Evolutionary conservation across 345 rosid genomes (phyloP), one percentile per base, ranked within the genome.

Genomic region (Corchorus olitorius): DNA sequence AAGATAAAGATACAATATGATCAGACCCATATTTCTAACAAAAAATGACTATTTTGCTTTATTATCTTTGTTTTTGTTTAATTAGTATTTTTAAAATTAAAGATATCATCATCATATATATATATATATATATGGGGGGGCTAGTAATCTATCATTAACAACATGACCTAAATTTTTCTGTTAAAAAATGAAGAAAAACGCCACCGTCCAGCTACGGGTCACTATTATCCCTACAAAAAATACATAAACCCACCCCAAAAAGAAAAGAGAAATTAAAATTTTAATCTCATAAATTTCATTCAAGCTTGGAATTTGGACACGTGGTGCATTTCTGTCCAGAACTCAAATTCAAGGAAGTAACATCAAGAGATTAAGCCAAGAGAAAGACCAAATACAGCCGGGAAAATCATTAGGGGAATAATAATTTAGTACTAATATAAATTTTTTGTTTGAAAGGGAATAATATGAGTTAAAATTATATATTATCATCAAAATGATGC

Each of bases 151-250:
- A 33, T 59, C 10, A 65, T 39, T 65, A 39, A 6, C 7, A 62
- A 33, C 45, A 65, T 59, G 64, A 59, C 64, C 16, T 3, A 27
- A 59, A 20, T 0, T 59, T 33, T 33, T 0, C 16, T 59, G 5
- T 22, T 15, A 64, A 22, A 59, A 60, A 59, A 59, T 4, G 15
- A 45, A 46, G 62, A 16, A 73, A 45, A 76, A 67, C 6, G 72
- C 69, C 82, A 81, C 82, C 86, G 86, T 39, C 84, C 80, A 27
- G 13, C 33, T 6, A 41, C n/a, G 48, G 11, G 71, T 82, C 78
- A 63, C 72, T 16, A 43, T 79, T 55, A 67, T 39, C 52, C 76
- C 14, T 2, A 79, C 39, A 46, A 27, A 1, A 5, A n/a, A n/a
- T n/a, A n/a, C 56, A 0, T 3, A 7, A 0, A 1, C 5, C 6